A percentile compares a stretch with the other conserved stretches of the same genome.
Evolutionary conservation across 2,329 filamentous ascomycete genomes (phyloP).

Genomic region (Talaromyces funiculosus): DNA sequence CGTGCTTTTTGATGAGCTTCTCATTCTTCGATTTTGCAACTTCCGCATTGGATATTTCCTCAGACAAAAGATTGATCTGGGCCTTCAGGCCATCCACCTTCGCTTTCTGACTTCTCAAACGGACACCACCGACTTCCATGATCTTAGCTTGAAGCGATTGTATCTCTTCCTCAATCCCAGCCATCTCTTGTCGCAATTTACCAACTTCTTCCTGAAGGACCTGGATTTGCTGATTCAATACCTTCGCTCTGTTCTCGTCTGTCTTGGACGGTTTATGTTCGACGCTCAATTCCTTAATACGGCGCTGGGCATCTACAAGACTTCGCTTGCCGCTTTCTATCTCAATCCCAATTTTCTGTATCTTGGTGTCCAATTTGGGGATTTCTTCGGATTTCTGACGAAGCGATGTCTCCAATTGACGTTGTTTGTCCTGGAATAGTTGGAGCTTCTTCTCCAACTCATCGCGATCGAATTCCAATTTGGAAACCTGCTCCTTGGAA

Average conservation of each 20-base stretch:
- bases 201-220: constrained; percentile 72
- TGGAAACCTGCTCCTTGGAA: constrained; percentile 78
- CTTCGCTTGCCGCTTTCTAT: constrained; percentile 82
- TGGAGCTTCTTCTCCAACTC: constrained; percentile 75
- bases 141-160: constrained; percentile 91
- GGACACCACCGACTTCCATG: constrained; percentile 95
- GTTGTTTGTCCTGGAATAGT: constrained; percentile 77
- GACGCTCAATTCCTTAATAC: constrained; percentile 75
- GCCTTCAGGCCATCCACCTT: constrained; percentile 87
- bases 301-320: constrained; percentile 73
- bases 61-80: constrained; percentile 72
- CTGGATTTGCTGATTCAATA: constrained; percentile 71
- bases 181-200: constrained; percentile 75
- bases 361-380: constrained; percentile 78
- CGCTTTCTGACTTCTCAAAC: constrained; percentile 79
- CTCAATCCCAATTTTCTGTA: constrained; percentile 86
- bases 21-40: constrained; percentile 87
- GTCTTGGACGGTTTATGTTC: constrained; percentile 76
- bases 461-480: constrained; percentile 83
- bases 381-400: constrained; percentile 70
- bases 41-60: constrained; percentile 80
- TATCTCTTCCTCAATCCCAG: constrained; percentile 87
- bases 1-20: constrained; percentile 81
- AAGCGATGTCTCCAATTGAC: constrained; percentile 68
- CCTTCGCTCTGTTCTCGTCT: constrained; percentile 67